A percentile compares a stretch with the other conserved stretches of the same genome.
Conservation (phyloP, 805 yeast genomes). For the Metschnikowia aberdeeniae region DNA sequence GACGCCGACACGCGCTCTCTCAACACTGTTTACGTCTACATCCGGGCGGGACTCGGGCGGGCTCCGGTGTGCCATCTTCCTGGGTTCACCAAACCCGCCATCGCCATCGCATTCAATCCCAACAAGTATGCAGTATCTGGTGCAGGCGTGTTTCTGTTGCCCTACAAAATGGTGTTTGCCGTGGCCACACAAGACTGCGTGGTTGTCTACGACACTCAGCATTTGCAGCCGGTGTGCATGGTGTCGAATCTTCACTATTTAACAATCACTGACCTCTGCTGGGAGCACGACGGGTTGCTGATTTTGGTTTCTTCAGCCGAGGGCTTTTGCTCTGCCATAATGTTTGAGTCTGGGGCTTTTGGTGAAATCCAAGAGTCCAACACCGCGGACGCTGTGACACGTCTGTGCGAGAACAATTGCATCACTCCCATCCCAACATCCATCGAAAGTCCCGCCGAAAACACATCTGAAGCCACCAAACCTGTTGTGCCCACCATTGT, state of each 20-base stretch:
- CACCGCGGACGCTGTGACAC: background rate
- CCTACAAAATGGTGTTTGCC: constrained; percentile 83
- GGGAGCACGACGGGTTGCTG: constrained; percentile 74
- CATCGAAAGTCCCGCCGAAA: no score
- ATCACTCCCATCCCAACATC: no score
- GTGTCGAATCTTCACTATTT: constrained; percentile 83
- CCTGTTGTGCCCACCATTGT: no score
- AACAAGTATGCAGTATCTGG: constrained; percentile 36
- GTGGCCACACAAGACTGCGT: constrained; percentile 90
- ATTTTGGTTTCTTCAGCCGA: constrained; percentile 82
- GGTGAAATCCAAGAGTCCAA: constrained; percentile 42
- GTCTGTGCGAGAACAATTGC: no score
- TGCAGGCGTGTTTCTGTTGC: constrained; percentile 48
- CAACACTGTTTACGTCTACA: constrained; percentile 77
- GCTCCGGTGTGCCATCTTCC: constrained; percentile 79
- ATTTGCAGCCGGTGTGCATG: constrained; percentile 61
- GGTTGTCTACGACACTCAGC: constrained; percentile 75
- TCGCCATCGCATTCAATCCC: constrained; percentile 79
- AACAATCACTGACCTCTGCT: constrained; percentile 78
- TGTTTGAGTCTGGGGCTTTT: constrained; percentile 49
- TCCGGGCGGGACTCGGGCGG: constrained; percentile 61
- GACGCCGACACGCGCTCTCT: constrained; percentile 16
- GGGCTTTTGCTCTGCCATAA: constrained; percentile 78
- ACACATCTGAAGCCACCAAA: no score
- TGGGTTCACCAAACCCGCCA: constrained; percentile 76